Evolutionary conservation across 192 early-diverging fungal species (phyloP), one percentile per base, ranked within the genome.

Genomic region (Gryganskiella cystojenkinii): DNA sequence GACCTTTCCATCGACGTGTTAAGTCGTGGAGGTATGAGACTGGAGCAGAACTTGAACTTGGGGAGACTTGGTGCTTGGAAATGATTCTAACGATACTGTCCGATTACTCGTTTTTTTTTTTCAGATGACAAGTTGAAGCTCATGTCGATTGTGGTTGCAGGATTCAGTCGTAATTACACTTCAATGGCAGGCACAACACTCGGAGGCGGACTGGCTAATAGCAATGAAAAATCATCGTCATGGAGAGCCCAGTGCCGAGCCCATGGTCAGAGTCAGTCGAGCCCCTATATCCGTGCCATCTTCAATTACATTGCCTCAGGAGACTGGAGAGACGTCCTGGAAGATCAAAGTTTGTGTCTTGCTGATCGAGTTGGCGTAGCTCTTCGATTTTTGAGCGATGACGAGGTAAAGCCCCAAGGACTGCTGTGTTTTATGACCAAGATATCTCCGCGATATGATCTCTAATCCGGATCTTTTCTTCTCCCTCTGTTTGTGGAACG

Each of bases 301-400:
- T 98, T 99, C 74, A 89, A 91, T 40, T 91, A 95, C 47, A 86
- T 98, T 63, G 86, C 93, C 11, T 92, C 90, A 1, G 90, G 90
- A 27, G 85, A 95, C 80, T 99, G 96, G 96, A 56, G 64, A 2
- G 81, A 82, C 10, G 93, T 97, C 3, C 61, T 98, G 40, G 81
- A 85, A 27, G 92, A 94, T 75, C 68, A 85, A 19, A 85, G 81
- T n/a, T 63, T 97, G 52, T 86, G 92, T 31, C 81, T 98, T 25
- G 80, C 84, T 63, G 95, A 96, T 51, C 86, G 92, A 31, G 75
- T 98, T 46, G 91, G 90, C 0, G 87, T 98, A 24, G 98, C 96
- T 5, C 74, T 99, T 35, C 86, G 95, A 30, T 94, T 93, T 67
- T 81, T 98, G 70, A 81, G 85, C 66, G 95, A 99, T 61, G 84